Evolutionary conservation across 169 alveolate genomes (phyloP).

Genomic region (Plasmodium vivax): DNA sequence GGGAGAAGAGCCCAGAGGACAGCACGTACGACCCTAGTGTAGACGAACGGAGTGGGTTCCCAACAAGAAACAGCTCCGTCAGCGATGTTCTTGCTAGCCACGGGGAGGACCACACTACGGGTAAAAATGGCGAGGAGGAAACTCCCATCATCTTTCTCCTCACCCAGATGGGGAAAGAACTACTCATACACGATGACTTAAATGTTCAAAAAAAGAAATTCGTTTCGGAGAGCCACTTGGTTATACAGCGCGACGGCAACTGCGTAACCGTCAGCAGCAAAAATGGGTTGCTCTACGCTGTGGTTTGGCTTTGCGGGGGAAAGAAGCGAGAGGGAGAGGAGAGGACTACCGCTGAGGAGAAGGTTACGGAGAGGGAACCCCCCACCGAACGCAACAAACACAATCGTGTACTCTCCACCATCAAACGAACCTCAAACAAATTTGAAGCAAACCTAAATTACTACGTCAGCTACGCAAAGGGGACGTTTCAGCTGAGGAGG

Average conservation of each 20-base stretch:
- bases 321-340: not conserved
- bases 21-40: not conserved
- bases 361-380: not conserved
- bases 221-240: not conserved
- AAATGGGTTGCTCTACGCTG: slow-evolving; percentile 9
- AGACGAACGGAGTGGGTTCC: not conserved
- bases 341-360: no score
- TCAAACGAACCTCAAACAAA: not conserved
- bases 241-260: not conserved
- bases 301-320: not conserved
- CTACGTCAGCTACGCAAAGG: not conserved
- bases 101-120: not conserved
- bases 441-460: not conserved
- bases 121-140: not conserved
- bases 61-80: not conserved
- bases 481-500: not conserved
- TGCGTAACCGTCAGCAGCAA: not conserved
- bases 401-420: not conserved
- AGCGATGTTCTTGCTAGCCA: not conserved
- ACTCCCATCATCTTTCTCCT: not conserved
- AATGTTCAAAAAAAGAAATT: not conserved
- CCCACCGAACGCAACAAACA: not conserved
- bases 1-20: not conserved
- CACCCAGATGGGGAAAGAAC: slow-evolving; percentile 14
- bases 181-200: not conserved